Conservation (phyloP, 371 early-diverging fungal species). For the Mucor racemosus region DNA sequence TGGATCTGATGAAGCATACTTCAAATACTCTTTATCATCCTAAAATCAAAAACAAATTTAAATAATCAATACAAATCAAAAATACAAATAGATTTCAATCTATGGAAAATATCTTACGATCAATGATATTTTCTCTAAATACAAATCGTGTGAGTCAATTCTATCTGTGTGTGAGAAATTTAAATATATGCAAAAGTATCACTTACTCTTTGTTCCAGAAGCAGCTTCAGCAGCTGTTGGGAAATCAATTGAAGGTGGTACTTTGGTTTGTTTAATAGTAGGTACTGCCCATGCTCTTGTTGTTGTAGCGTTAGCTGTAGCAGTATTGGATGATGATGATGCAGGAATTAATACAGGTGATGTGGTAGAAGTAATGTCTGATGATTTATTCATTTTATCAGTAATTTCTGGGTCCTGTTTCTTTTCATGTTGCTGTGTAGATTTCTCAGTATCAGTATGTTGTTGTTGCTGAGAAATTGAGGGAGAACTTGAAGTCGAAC, state of each 20-base stretch:
- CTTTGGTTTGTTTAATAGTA: conserved; percentile 9
- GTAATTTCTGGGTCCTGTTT: background rate
- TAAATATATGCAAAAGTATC: background rate
- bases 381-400: background rate
- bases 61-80: background rate
- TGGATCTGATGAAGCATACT: conserved; percentile 25
- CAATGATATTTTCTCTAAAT: conserved; percentile 17
- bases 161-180: conserved; percentile 10
- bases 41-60: conserved; percentile 2
- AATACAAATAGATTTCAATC: background rate
- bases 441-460: background rate
- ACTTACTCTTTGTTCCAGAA: conserved; percentile 26
- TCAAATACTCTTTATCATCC: conserved; percentile 29
- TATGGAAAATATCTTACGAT: conserved; percentile 5
- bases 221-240: conserved; percentile 39
- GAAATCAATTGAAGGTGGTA: conserved; percentile 25
- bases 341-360: conserved; percentile 7
- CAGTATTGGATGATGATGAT: too few species aligned
- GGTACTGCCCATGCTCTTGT: conserved; percentile 35
- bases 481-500: conserved; percentile 32
- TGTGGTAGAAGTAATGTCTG: background rate
- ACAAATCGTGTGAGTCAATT: conserved; percentile 1
- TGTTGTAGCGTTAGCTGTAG: conserved; percentile 10
- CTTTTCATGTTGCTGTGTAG: conserved; percentile 5
- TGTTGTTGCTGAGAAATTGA: conserved; percentile 10